phyloP scores from a whole-genome alignment of 2,329 filamentous ascomycete genomes.

The Capronia coronata region DNA sequence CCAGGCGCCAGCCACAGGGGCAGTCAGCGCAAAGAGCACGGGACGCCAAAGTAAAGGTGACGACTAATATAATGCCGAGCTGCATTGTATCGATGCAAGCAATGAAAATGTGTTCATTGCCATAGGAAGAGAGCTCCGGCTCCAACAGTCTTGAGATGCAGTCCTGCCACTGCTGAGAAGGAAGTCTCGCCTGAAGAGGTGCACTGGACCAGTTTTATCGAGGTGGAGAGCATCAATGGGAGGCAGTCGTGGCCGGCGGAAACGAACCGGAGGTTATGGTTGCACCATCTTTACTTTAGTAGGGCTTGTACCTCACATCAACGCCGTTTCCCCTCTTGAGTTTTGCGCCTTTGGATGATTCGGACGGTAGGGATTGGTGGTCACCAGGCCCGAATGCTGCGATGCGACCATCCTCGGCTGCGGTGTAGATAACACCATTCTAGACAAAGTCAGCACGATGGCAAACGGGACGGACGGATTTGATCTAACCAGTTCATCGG shows the following conservation, averaged over 20 bases:
- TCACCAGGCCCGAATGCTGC: slow-evolving; percentile 17
- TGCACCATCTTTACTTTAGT: slow-evolving; percentile 13
- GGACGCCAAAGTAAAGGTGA: slow-evolving; percentile 3
- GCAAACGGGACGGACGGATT: too few relatives aligned
- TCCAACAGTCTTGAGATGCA: neutral
- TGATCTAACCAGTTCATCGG: slow-evolving; percentile 40
- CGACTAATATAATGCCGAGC: slow-evolving; percentile 1
- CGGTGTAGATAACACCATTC: slow-evolving; percentile 40
- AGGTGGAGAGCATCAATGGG: neutral
- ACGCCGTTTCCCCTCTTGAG: slow-evolving; percentile 13
- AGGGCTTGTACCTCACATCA: slow-evolving; percentile 25
- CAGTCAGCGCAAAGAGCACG: slow-evolving; percentile 8
- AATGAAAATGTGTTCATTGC: neutral
- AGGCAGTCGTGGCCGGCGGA: neutral
- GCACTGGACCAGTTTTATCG: too few relatives aligned
- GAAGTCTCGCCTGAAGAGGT: neutral
- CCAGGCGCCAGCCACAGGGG: slow-evolving; percentile 22
- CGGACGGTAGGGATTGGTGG: neutral
- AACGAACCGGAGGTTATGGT: neutral
- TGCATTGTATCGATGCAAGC: slow-evolving; percentile 10
- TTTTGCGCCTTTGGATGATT: slow-evolving; percentile 17
- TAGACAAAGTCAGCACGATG: too few relatives aligned
- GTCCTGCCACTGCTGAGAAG: neutral
- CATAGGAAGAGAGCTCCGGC: too few relatives aligned
- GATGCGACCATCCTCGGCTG: slow-evolving; percentile 39